Base-by-base conservation (phyloP, 179 eudicot genomes). In the Patellifolia procumbens region DNA sequence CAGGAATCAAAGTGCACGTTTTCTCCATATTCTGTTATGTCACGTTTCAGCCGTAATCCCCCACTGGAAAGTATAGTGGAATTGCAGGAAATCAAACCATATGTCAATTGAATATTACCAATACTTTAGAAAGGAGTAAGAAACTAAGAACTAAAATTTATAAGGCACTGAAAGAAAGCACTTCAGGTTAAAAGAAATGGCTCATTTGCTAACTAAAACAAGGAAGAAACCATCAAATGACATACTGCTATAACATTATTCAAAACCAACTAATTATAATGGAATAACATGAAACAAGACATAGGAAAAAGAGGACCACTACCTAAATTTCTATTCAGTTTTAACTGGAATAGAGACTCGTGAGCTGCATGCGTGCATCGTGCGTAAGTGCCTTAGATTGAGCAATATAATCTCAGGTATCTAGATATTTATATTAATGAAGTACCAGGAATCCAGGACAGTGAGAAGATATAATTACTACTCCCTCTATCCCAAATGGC, bases 1-100 rank as follows among this genome's bases (percentile, higher is more conserved):
- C 56, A 29, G 63, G 35, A 79, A 32, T 58, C 42, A 78, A 56
- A 28, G 24, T 19, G 68, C 60, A 28, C 8, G n/a, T 53, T 45
- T 29, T 6, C 99, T 75, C 93, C 97, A 81, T 92, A 92, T 79
- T 92, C 99, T 1, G 99, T 92, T 76, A 95, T 95, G 85, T 95
- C 99, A 89, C 99, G 99, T 77, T 95, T 95, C 82, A 95, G 85
- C 73, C 97, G 85, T 71, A 92, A 82, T 42, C 99, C 99, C 52
- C 99, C 99, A 85, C 99, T 95, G 83, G 56, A 86, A 42, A 68
- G 48, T n/a, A 76, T 29, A 74, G 31, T 75, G 20, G 7, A 10
- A 75, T 15, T 52, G 58, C 75, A 37, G 62, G 26, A 69, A 32
- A 74, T 67, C 43, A 76, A 71, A 49, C 61, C 68, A 43, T 42